phyloP scores from a whole-genome alignment of 345 rosid species.

The Citrus inodora region DNA sequence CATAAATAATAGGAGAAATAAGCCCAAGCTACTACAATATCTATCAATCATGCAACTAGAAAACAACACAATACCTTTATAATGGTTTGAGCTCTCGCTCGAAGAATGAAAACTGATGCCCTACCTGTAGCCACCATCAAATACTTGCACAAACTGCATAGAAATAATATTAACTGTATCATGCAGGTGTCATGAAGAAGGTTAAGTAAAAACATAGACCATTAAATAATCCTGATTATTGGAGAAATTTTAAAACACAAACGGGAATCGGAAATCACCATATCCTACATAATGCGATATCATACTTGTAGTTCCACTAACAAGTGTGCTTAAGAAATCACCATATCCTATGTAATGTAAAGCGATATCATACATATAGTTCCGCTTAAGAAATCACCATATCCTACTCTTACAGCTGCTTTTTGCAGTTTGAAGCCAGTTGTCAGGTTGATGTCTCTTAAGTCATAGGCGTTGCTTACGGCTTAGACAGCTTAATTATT shows the following conservation, averaged over 20 bases:
- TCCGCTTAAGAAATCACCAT: background rate
- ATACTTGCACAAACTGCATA: conserved; percentile 71
- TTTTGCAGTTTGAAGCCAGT: background rate
- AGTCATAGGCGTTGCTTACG: background rate
- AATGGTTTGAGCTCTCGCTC: conserved; percentile 27
- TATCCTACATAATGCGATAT: background rate
- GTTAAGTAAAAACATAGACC: background rate
- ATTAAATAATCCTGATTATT: background rate
- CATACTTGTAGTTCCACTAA: background rate
- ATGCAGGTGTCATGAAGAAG: conserved; percentile 4
- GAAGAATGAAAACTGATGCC: conserved; percentile 52
- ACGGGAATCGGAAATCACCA: background rate
- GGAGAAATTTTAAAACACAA: background rate
- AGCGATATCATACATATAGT: background rate
- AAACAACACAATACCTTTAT: conserved; percentile 43
- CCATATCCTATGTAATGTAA: background rate
- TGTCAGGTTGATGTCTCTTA: background rate
- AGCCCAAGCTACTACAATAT: background rate
- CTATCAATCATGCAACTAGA: background rate
- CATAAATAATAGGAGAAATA: conserved; percentile 9
- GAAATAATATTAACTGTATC: conserved; percentile 10
- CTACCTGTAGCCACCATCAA: conserved; percentile 75
- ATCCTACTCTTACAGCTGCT: background rate
- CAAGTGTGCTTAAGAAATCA: background rate
- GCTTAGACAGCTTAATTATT: background rate